Evolutionary conservation across 495 filamentous ascomycete species (phyloP).

Genomic region (Trypethelium eluteriae): DNA sequence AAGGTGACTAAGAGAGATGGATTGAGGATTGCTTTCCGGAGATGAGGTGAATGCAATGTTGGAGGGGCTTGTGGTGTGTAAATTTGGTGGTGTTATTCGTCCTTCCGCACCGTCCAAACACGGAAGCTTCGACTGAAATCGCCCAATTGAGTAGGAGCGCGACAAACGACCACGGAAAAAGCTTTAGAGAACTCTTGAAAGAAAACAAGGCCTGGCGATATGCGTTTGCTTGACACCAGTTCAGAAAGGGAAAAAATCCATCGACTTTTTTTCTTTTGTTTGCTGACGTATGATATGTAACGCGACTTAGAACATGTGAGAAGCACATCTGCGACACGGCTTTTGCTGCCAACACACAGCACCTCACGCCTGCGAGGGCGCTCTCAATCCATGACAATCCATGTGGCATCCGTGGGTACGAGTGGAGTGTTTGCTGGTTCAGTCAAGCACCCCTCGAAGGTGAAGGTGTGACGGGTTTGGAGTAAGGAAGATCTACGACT

Average conservation of each 20-base stretch:
- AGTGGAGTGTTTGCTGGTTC: constrained; percentile 8
- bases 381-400: background rate
- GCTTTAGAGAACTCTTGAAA: background rate
- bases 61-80: background rate
- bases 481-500: constrained; percentile 3
- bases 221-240: background rate
- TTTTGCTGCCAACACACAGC: constrained; percentile 1
- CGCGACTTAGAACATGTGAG: constrained; percentile 7
- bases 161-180: background rate
- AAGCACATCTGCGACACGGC: background rate
- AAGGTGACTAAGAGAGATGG: background rate
- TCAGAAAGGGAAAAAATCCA: background rate
- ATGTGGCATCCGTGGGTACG: constrained; percentile 8
- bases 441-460: background rate
- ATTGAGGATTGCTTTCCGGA: background rate
- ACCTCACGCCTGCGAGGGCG: background rate
- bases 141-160: background rate
- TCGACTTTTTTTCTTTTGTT: background rate
- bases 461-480: constrained; percentile 2
- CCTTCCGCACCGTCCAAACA: background rate
- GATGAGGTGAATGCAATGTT: constrained; percentile 3
- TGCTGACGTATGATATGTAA: background rate
- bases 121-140: constrained; percentile 9
- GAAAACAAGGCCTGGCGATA: background rate
- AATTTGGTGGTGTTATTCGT: constrained; percentile 10